Percentiles rank a stretch among this genome's conserved stretches.
phyloP scores from a whole-genome alignment of 225 moss, liverwort and hornwort species.

The Marchantia paleacea region DNA sequence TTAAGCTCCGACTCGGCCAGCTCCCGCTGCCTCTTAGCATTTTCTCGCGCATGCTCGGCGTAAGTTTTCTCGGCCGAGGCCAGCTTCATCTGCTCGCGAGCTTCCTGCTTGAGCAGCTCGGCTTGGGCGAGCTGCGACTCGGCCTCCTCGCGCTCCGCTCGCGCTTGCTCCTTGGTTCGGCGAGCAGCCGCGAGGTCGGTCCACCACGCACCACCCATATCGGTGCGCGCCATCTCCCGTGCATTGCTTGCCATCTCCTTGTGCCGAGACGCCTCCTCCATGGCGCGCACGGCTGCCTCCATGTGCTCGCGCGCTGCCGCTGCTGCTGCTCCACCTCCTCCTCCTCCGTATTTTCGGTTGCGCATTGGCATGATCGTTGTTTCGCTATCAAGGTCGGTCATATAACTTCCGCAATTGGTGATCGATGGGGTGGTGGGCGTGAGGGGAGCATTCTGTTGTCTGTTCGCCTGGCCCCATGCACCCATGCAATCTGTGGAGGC shows the following conservation, averaged over 20 bases:
- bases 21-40: constrained; percentile 49
- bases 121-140: constrained; percentile 45
- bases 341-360: constrained; percentile 7
- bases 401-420: constrained; percentile 20
- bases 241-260: constrained; percentile 20
- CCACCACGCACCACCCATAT: constrained; percentile 39
- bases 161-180: constrained; percentile 38
- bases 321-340: constrained; percentile 1
- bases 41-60: constrained; percentile 40
- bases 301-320: neutral
- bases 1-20: constrained; percentile 48
- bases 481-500: neutral
- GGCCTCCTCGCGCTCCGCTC: constrained; percentile 38
- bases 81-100: constrained; percentile 46
- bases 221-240: constrained; percentile 12
- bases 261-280: constrained; percentile 6
- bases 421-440: constrained; percentile 10
- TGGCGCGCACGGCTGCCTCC: constrained; percentile 21
- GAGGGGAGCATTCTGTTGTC: constrained; percentile 5
- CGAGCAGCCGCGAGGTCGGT: constrained; percentile 39
- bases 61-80: constrained; percentile 46
- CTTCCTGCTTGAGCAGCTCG: constrained; percentile 35
- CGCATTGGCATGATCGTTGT: neutral
- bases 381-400: constrained; percentile 16
- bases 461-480: constrained; percentile 1